Evolutionary conservation across 2,329 filamentous ascomycete species (phyloP).

Genomic region (Penicillium sp.): DNA sequence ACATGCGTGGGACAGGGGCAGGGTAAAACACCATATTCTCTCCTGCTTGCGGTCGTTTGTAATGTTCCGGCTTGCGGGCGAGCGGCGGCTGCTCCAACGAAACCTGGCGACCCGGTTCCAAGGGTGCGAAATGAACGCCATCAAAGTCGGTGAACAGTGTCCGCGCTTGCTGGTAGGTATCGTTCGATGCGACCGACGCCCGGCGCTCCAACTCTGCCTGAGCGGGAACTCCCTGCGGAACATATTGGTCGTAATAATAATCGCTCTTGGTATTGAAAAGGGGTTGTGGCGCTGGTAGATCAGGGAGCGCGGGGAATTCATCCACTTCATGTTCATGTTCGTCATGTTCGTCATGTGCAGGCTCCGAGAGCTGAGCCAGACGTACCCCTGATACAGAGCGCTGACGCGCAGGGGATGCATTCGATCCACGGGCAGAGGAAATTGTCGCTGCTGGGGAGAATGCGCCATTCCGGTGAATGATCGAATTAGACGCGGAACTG

Average conservation of each 20-base stretch:
- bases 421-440: slow-evolving; percentile 45
- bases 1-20: slow-evolving; percentile 86
- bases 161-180: slow-evolving; percentile 48
- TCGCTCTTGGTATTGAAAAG: slow-evolving; percentile 15
- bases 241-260: slow-evolving; percentile 21
- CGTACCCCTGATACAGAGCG: slow-evolving; percentile 41
- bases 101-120: slow-evolving; percentile 33
- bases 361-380: slow-evolving; percentile 43
- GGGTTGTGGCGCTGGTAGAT: slow-evolving; percentile 14
- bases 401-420: slow-evolving; percentile 40
- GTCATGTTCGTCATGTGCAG: slow-evolving; percentile 36
- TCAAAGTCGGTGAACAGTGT: slow-evolving; percentile 51
- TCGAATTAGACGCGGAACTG: slow-evolving; percentile 46
- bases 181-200: slow-evolving; percentile 43
- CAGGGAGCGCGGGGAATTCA: slow-evolving; percentile 11
- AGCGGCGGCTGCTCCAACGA: slow-evolving; percentile 43
- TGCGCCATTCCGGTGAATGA: slow-evolving; percentile 42
- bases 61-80: slow-evolving; percentile 39
- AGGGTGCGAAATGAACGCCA: slow-evolving; percentile 47
- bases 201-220: slow-evolving; percentile 34
- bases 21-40: slow-evolving; percentile 93
- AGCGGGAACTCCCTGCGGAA: slow-evolving; percentile 5
- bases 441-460: slow-evolving; percentile 41
- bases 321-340: slow-evolving; percentile 26
- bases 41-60: slow-evolving; percentile 53